These are phyloP conservation scores for Sclerotiophoma versabilis DNA, from an alignment of 2,329 filamentous ascomycete species.

Conservation along the genomic window DNA sequence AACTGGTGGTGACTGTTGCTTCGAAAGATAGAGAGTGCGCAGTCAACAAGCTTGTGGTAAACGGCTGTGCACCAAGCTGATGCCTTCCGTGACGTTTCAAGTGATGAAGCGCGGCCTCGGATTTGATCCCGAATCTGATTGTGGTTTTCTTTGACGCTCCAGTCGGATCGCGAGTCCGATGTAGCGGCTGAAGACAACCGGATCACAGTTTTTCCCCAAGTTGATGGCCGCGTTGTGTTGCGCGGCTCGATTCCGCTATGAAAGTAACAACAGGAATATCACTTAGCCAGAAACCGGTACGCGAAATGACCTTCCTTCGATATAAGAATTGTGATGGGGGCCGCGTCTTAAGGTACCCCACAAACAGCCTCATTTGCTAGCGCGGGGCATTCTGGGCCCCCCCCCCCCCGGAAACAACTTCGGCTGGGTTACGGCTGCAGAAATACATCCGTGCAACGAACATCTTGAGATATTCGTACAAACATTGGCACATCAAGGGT, in stretches of 20 bases:
- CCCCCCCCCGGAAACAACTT: conserved; percentile 4
- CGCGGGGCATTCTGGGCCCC: conserved; percentile 22
- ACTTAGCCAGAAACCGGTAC: not conserved
- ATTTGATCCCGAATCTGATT: conserved; percentile 1
- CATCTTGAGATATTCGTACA: conserved; percentile 3
- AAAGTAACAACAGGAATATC: not conserved
- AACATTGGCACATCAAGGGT: not conserved
- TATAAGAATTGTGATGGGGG: conserved; percentile 8
- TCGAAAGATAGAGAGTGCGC: not conserved
- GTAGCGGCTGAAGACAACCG: not conserved
- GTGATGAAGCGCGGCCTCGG: not conserved
- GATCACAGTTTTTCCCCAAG: conserved; percentile 2
- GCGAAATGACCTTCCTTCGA: conserved; percentile 13
- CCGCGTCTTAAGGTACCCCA: conserved; percentile 21
- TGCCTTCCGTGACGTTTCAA: not conserved
- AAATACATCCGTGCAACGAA: conserved; percentile 11
- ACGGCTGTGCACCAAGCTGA: not conserved
- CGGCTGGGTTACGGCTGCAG: conserved; percentile 6
- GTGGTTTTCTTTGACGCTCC: not conserved
- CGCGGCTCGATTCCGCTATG: not conserved
- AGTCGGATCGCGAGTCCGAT: not conserved
- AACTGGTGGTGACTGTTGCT: not conserved
- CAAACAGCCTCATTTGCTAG: conserved; percentile 25
- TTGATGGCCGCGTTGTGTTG: not conserved
- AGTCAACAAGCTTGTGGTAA: not conserved